Evolutionary conservation across 2,329 filamentous ascomycete genomes (phyloP).

Genomic region (Emericellopsis atlantica): DNA sequence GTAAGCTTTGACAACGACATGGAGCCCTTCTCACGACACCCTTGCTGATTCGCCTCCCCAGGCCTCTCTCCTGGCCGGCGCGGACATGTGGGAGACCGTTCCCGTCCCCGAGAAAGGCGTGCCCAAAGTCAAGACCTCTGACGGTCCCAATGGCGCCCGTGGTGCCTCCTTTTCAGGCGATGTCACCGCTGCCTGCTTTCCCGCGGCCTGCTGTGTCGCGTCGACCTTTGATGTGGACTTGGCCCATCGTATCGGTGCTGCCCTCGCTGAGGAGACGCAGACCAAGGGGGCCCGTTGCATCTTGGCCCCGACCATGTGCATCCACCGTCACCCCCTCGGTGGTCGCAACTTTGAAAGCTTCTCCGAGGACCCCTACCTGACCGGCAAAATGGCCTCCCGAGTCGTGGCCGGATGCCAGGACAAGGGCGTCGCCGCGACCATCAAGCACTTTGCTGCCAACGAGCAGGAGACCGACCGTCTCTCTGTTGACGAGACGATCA

Average conservation of each 20-base stretch:
- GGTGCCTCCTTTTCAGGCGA: constrained; percentile 14
- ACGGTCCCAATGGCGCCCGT: constrained; percentile 21
- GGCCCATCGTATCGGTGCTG: constrained; percentile 39
- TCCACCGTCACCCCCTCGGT: constrained; percentile 32
- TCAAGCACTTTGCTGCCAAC: constrained; percentile 34
- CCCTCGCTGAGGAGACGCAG: constrained; percentile 39
- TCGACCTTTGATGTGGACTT: constrained; percentile 50
- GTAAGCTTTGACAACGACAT: constrained; percentile 4
- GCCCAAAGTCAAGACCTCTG: constrained; percentile 3
- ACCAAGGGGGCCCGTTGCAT: constrained; percentile 58
- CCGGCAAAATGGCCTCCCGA: constrained; percentile 27
- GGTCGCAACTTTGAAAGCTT: constrained; percentile 35
- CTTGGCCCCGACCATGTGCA: constrained; percentile 49
- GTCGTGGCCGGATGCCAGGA: constrained; percentile 30
- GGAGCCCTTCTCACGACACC: background rate
- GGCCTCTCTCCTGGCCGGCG: constrained; percentile 3
- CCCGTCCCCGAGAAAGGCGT: constrained; percentile 5
- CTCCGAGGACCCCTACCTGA: constrained; percentile 31
- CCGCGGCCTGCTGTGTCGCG: constrained; percentile 28
- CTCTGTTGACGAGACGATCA: constrained; percentile 14
- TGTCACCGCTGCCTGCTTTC: constrained; percentile 17
- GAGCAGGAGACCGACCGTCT: constrained; percentile 20
- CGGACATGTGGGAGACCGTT: constrained; percentile 8
- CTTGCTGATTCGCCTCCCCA: background rate
- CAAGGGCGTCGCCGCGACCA: constrained; percentile 25